Conservation (phyloP, 768 basidiomycete species). For the Rhodotorula graminis region DNA sequence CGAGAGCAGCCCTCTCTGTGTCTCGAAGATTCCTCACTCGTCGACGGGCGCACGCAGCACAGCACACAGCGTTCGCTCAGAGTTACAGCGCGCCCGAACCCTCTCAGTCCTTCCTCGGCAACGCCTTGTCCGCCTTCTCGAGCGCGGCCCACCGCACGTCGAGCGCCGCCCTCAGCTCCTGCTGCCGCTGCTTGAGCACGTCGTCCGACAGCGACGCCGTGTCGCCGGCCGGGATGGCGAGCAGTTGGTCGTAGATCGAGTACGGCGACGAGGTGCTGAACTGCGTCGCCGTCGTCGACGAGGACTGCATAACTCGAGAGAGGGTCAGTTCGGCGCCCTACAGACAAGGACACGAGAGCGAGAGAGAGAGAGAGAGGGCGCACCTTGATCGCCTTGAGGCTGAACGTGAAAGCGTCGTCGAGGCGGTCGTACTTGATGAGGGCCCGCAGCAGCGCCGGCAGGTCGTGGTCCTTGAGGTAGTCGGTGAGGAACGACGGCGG, state of each 20-base stretch:
- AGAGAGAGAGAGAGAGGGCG: slow-evolving; percentile 46
- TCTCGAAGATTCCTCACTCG: too few relatives aligned
- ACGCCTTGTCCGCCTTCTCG: slow-evolving; percentile 11
- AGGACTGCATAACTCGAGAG: slow-evolving; percentile 50
- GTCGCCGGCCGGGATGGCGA: slow-evolving; percentile 46
- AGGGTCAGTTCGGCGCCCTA: slow-evolving; percentile 48
- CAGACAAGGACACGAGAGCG: slow-evolving; percentile 43
- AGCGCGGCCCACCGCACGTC: slow-evolving; percentile 2
- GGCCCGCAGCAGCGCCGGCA: slow-evolving; percentile 75
- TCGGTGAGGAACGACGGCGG: slow-evolving; percentile 81
- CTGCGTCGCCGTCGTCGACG: slow-evolving; percentile 51
- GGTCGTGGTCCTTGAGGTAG: slow-evolving; percentile 59
- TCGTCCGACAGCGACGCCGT: slow-evolving; percentile 17
- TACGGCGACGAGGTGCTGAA: slow-evolving; percentile 74
- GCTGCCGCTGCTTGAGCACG: slow-evolving; percentile 19
- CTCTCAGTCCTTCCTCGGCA: slow-evolving; percentile 45
- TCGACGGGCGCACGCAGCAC: too few relatives aligned
- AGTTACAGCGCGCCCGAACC: too few relatives aligned
- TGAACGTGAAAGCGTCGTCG: slow-evolving; percentile 60
- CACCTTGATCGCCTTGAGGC: slow-evolving; percentile 54
- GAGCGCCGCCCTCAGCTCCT: slow-evolving; percentile 18
- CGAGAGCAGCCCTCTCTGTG: neutral
- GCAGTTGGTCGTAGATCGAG: slow-evolving; percentile 73
- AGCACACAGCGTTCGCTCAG: too few relatives aligned
- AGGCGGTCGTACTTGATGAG: slow-evolving; percentile 74